Evolutionary conservation across 257 asterid genomes (phyloP).

Genomic region (Solanum tacnaense): DNA sequence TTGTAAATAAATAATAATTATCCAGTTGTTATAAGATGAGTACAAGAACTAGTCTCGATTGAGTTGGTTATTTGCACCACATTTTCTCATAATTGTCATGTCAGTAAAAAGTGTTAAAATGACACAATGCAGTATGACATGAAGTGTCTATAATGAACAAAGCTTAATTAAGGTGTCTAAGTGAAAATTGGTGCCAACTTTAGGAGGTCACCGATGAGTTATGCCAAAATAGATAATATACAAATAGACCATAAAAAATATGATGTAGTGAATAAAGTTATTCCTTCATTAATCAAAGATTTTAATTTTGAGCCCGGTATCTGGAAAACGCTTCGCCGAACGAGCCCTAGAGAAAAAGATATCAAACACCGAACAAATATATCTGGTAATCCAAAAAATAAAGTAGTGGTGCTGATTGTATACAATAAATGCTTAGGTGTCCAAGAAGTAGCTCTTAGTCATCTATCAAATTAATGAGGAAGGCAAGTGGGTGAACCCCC

Average conservation of each 20-base stretch:
- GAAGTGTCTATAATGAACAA: too few species aligned
- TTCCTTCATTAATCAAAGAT: too few species aligned
- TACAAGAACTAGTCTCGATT: neutral
- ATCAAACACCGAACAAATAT: neutral
- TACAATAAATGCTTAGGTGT: neutral
- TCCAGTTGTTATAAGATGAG: neutral
- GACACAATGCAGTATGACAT: too few species aligned
- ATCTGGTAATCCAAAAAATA: neutral
- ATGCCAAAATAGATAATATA: neutral
- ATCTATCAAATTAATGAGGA: neutral
- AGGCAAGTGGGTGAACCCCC: neutral
- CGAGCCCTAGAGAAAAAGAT: neutral
- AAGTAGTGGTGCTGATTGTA: neutral
- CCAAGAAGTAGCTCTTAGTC: neutral
- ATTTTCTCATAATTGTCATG: neutral
- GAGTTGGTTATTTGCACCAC: neutral
- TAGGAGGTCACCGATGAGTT: rapidly evolving
- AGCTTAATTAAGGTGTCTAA: too few species aligned
- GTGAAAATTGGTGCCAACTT: too few species aligned
- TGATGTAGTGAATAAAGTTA: neutral
- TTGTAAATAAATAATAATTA: neutral
- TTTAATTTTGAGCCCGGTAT: too few species aligned
- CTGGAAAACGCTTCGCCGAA: neutral
- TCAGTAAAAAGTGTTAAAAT: too few species aligned
- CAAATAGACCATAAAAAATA: neutral